Percentiles rank a stretch among this genome's conserved stretches.
Evolutionary conservation across 2,329 filamentous ascomycete genomes (phyloP).

Genomic region (Cytospora mali): DNA sequence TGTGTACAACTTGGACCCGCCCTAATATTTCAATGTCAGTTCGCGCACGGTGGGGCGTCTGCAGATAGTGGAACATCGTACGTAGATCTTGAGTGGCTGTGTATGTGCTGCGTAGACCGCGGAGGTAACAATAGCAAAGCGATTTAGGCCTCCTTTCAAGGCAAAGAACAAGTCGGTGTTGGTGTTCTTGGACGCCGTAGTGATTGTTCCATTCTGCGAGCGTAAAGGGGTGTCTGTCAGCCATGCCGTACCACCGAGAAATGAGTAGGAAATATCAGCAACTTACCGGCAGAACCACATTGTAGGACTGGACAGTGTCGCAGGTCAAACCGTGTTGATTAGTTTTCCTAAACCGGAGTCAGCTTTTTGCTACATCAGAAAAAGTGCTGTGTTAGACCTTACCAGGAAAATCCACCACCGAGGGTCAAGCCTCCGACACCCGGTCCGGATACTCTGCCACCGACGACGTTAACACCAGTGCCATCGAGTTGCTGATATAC

Average conservation of each 20-base stretch:
- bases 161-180: constrained; percentile 34
- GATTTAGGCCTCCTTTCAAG: constrained; percentile 34
- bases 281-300: constrained; percentile 34
- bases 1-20: constrained; percentile 23
- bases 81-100: constrained; percentile 31
- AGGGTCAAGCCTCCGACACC: constrained; percentile 35
- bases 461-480: constrained; percentile 33
- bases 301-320: constrained; percentile 33
- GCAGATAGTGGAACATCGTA: not conserved
- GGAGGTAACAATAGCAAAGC: constrained; percentile 34
- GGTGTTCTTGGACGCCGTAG: constrained; percentile 24
- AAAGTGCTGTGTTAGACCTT: not conserved
- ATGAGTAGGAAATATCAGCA: too few species aligned
- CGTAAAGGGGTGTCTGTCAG: not conserved
- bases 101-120: constrained; percentile 31
- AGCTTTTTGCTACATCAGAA: not conserved
- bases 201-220: constrained; percentile 34
- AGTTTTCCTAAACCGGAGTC: constrained; percentile 31
- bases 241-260: not conserved
- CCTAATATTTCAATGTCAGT: not conserved
- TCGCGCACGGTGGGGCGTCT: fast-evolving
- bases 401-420: constrained; percentile 36
- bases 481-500: constrained; percentile 31
- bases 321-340: constrained; percentile 35
- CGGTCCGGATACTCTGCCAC: constrained; percentile 33